Base-by-base conservation (phyloP, 352 stramenopile genomes). In the Phytopythium oedochilum region DNA sequence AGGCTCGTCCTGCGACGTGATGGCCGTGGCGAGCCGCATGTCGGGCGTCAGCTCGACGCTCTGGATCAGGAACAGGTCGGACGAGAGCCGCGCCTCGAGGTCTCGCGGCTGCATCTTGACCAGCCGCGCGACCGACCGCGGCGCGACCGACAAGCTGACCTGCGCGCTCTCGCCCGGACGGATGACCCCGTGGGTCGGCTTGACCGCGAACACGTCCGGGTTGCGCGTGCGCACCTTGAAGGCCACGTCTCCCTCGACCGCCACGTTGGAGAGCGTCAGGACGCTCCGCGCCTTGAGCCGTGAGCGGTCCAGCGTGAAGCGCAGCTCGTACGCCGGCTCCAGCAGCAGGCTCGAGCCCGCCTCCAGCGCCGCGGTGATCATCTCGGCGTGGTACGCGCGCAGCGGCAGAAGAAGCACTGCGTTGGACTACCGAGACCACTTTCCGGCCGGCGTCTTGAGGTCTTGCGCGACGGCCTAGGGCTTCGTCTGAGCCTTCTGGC, bases 161-260 rank as follows among this genome's bases (percentile, higher is more conserved):
- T 72, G 54, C 29, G 57, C 40, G 25, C 70, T 70, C 4, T 51
- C 53, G 20, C 65, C 74, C 18, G 78, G 71, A n/a, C 52, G 34
- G 35, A 92, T 47, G 11, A 89, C 34, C 26, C 78, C 79, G 34
- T 90, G 73, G 32, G 83, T 74, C 9, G 83, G 83, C 48, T 74
- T 80, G 42, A 93, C 83, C 22, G 71, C 76, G 59, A 93, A 93
- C 44, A 83, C 83, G 31, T 89, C 66, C 47, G 78, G 73, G 61
- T 88, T 82, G 60, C 78, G 88, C 36, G 83, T 93, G 58, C 81
- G 78, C 28, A 93, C 64, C 43, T 88, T 87, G 59, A 88, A 91
- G 12, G 90, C 66, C 17, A 88, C 64, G 56, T 73, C 67, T 49
- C 85, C 79, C n/a, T 54, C 47, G 23, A 53, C 42, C 48, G 83